Evolutionary conservation across 2,329 filamentous ascomycete genomes (phyloP).

Genomic region (Ascochyta viciae-villosae): DNA sequence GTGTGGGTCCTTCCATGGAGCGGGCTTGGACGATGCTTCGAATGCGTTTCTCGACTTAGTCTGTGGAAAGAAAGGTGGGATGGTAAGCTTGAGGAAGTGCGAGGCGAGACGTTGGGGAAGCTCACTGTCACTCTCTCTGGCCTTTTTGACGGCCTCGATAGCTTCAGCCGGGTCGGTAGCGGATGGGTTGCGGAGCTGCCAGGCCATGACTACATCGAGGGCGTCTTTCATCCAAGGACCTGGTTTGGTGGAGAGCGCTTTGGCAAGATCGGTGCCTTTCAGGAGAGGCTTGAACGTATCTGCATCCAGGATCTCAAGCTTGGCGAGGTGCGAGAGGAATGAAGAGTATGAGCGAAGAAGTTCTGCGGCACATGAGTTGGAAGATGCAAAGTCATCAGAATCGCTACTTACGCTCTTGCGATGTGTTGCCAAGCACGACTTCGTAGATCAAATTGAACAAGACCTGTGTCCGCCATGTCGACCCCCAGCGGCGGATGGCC

Average conservation of each 20-base stretch:
- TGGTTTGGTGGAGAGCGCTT: conserved; percentile 70
- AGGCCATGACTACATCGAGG: conserved; percentile 80
- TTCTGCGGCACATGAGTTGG: conserved; percentile 39
- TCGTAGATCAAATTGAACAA: conserved; percentile 73
- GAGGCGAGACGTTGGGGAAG: conserved; percentile 57
- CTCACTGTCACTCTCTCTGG: conserved; percentile 55
- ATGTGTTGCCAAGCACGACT: conserved; percentile 52
- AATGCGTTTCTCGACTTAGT: conserved; percentile 55
- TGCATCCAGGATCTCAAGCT: conserved; percentile 60
- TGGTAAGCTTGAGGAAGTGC: conserved; percentile 66
- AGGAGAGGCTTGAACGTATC: conserved; percentile 61
- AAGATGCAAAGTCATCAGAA: neutral
- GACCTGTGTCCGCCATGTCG: conserved; percentile 74
- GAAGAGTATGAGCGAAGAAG: conserved; percentile 60
- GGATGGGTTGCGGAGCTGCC: conserved; percentile 84
- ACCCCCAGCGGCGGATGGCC: conserved; percentile 75
- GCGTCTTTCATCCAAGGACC: conserved; percentile 86
- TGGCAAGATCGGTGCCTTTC: conserved; percentile 76
- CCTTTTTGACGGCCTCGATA: conserved; percentile 54
- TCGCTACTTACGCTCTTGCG: conserved; percentile 51
- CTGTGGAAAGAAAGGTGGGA: conserved; percentile 70
- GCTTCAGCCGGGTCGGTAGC: conserved; percentile 62
- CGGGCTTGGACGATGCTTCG: conserved; percentile 62
- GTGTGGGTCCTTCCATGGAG: conserved; percentile 64
- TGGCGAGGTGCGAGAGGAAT: conserved; percentile 61